Percentiles rank a stretch among this genome's conserved stretches.
These are phyloP conservation scores for Anthoceros angustus DNA, from an alignment of 225 moss, liverwort and hornwort species.

Conservation along the genomic window DNA sequence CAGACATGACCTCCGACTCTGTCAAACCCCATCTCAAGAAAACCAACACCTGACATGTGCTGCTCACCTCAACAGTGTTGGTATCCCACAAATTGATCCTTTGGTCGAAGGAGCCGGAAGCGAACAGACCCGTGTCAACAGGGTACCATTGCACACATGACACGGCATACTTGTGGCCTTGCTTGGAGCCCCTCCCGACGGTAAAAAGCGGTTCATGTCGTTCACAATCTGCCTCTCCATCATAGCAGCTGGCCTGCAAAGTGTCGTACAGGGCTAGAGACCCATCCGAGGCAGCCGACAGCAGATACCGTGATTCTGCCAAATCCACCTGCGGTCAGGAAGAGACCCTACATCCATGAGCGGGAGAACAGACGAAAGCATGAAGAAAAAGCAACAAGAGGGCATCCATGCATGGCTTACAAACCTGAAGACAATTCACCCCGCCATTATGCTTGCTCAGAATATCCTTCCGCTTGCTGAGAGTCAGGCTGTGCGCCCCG, in stretches of 20 bases:
- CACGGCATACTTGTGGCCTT: slow-evolving; percentile 63
- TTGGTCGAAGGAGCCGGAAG: slow-evolving; percentile 80
- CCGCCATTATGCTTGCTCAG: slow-evolving; percentile 63
- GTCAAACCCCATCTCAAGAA: background rate
- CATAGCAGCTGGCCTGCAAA: slow-evolving; percentile 35
- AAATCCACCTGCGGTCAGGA: slow-evolving; percentile 27
- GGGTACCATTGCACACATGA: slow-evolving; percentile 97
- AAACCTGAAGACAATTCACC: slow-evolving; percentile 77
- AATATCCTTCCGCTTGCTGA: slow-evolving; percentile 58
- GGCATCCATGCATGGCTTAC: background rate
- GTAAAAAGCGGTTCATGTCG: slow-evolving; percentile 67
- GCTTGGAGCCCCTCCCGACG: slow-evolving; percentile 45
- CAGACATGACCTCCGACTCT: background rate
- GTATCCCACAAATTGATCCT: slow-evolving; percentile 91
- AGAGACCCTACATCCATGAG: background rate
- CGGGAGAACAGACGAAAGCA: background rate
- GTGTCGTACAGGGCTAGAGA: slow-evolving; percentile 77
- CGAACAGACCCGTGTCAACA: slow-evolving; percentile 86
- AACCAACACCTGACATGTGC: background rate
- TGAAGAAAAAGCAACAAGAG: background rate
- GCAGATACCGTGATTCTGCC: slow-evolving; percentile 70
- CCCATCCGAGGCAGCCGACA: slow-evolving; percentile 75
- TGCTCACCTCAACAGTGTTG: slow-evolving; percentile 57
- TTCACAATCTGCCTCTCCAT: slow-evolving; percentile 28
- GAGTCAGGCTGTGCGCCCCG: slow-evolving; percentile 41